Percentiles rank a stretch among this genome's conserved stretches.
These are phyloP conservation scores for Kluyveromyces aestuarii DNA, from an alignment of 805 yeast species.

Conservation along the genomic window DNA sequence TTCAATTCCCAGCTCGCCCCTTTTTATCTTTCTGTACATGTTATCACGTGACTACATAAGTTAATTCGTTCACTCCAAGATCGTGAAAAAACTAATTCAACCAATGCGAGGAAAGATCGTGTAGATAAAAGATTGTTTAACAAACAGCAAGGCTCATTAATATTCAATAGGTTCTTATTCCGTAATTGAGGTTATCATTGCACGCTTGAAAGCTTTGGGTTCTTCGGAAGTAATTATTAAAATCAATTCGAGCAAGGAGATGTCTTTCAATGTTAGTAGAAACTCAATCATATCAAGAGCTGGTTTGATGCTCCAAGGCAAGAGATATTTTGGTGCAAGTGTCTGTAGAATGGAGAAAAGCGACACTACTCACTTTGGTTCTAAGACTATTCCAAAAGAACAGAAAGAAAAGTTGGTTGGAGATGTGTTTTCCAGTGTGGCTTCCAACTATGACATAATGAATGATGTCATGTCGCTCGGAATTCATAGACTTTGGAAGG, in stretches of 20 bases:
- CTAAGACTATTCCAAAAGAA: constrained; percentile 64
- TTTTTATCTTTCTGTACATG: constrained; percentile 3
- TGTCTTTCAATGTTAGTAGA: neutral
- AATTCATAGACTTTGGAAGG: constrained; percentile 90
- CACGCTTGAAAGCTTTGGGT: neutral
- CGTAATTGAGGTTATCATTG: neutral
- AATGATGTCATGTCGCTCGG: constrained; percentile 98
- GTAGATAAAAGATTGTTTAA: too few relatives aligned
- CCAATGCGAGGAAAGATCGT: neutral
- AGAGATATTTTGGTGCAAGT: neutral
- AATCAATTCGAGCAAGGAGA: neutral
- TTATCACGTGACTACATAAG: neutral
- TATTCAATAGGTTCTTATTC: neutral
- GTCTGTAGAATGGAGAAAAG: neutral
- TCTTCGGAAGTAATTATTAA: too few relatives aligned
- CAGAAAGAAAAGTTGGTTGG: constrained; percentile 80
- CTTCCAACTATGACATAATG: constrained; percentile 90
- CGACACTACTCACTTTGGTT: constrained; percentile 87
- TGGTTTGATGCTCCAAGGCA: neutral
- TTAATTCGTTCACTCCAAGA: neutral
- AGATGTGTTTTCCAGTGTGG: constrained; percentile 89
- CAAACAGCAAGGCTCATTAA: too few relatives aligned
- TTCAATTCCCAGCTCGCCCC: constrained; percentile 42
- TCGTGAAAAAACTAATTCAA: neutral
- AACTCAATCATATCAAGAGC: neutral